Percentiles rank a stretch among this genome's conserved stretches.
Evolutionary conservation across 2,329 filamentous ascomycete species (phyloP).

Genomic region (Beauveria bassiana): DNA sequence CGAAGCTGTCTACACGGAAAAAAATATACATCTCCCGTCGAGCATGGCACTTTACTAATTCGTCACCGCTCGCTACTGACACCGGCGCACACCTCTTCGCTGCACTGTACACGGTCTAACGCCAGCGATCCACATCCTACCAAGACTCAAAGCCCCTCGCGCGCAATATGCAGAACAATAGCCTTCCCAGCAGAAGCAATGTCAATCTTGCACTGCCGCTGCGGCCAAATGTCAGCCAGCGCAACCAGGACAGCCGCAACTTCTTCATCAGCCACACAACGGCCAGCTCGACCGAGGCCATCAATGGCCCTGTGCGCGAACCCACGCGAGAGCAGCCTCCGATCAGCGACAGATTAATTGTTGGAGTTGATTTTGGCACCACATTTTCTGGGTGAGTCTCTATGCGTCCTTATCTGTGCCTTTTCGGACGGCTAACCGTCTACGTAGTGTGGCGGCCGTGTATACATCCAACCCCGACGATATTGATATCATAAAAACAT

Average conservation of each 20-base stretch:
- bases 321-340: conserved; percentile 43
- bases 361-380: conserved; percentile 79
- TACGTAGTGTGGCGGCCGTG: conserved; percentile 53
- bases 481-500: conserved; percentile 76
- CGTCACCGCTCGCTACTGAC: background rate
- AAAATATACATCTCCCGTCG: background rate
- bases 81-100: background rate
- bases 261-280: conserved; percentile 50
- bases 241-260: conserved; percentile 48
- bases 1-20: background rate
- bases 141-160: background rate
- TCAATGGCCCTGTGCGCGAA: conserved; percentile 53
- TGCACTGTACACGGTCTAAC: background rate
- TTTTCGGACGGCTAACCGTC: background rate
- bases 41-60: background rate
- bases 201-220: conserved; percentile 47
- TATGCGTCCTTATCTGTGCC: background rate
- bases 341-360: conserved; percentile 58
- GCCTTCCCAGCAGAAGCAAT: conserved; percentile 9
- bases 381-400: conserved; percentile 65
- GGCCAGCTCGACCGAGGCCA: conserved; percentile 52
- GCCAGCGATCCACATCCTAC: background rate
- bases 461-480: conserved; percentile 72
- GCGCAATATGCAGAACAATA: conserved; percentile 8
- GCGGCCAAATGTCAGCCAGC: conserved; percentile 36